These are phyloP conservation scores for Xeromyces bisporus DNA, from an alignment of 495 filamentous ascomycete species.

Conservation along the genomic window DNA sequence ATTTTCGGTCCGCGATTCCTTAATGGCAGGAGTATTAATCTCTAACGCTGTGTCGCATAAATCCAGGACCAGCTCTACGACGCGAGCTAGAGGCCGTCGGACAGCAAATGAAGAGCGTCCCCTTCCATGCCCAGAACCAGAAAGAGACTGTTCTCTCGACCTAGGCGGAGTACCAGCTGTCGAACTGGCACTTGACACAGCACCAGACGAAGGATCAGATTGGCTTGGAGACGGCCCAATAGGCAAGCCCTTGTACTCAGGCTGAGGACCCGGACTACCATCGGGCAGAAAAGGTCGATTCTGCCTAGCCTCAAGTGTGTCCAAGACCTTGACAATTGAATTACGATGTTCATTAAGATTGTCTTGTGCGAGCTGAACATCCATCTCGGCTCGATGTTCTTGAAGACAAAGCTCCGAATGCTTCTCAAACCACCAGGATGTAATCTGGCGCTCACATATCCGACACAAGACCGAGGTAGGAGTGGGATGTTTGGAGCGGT, in stretches of 20 bases:
- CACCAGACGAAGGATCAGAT: conserved; percentile 39
- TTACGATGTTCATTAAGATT: conserved; percentile 84
- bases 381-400: conserved; percentile 92
- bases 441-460: conserved; percentile 93
- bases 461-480: conserved; percentile 84
- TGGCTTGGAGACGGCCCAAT: conserved; percentile 51
- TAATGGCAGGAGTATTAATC: conserved; percentile 83
- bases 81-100: conserved; percentile 70
- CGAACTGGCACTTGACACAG: conserved; percentile 46
- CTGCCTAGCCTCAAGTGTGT: conserved; percentile 71
- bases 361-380: conserved; percentile 89
- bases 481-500: conserved; percentile 66
- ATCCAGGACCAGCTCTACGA: conserved; percentile 87
- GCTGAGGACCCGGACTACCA: conserved; percentile 31
- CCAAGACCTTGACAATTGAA: conserved; percentile 87
- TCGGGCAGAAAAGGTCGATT: conserved; percentile 43
- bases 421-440: conserved; percentile 99
- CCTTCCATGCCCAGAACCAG: conserved; percentile 52
- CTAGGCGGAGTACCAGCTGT: conserved; percentile 53
- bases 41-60: conserved; percentile 91
- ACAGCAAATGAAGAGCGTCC: conserved; percentile 65
- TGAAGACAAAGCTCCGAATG: conserved; percentile 92
- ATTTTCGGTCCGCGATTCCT: conserved; percentile 51
- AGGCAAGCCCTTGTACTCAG: conserved; percentile 80
- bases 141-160: conserved; percentile 66